Evolutionary conservation across 2,329 filamentous ascomycete genomes (phyloP), one percentile per base, ranked within the genome.

Genomic region (Ophiostoma novo-ulmi): DNA sequence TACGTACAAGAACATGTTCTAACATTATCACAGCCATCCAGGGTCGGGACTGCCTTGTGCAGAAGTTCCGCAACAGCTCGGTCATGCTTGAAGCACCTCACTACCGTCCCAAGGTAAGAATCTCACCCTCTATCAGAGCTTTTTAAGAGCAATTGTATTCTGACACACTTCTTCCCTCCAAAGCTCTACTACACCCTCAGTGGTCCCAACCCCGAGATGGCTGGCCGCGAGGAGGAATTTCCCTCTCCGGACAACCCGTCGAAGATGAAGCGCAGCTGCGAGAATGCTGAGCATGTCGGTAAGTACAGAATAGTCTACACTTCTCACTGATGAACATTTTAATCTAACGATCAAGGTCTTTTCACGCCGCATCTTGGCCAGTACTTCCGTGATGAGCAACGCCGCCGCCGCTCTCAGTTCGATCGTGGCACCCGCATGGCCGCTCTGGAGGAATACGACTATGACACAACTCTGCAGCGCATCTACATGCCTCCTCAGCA

Each of bases 21-120:
- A 70, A 82, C 68, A 58, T 69, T 70, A 75, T 14, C 26, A 67
- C 61, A 93, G 91, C 94, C 14, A 94, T 97, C 72, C 95, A 99
- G 82, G 95, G 95, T 65, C 90, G 91, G 73, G 93, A 97, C 77
- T 94, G 92, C 74, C 84, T 98, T 0, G 88, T 97, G 7, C 91
- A 96, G 78, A 97, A 98, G 78, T 99, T 99, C 77, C 89, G 95
- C 48, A 99, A 99, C 81, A 97, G 93, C 55, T 94, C 93, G 0
- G 93, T 99, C 39, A 97, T 98, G 93, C 84, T 94, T 0, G 94
- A 98, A 80, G 87, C 89, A 13, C 84, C 88, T 0, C 88, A 90
- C 69, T 97, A 93, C 76, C 89, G 93, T 0, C 95, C 95, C 0
- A 96, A 96, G 84, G 91, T 93, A 70, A 20, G 68, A 17, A 1